phyloP scores from a whole-genome alignment of 805 yeast species.

The Saccharomycopsis oosterbeekiorum region DNA sequence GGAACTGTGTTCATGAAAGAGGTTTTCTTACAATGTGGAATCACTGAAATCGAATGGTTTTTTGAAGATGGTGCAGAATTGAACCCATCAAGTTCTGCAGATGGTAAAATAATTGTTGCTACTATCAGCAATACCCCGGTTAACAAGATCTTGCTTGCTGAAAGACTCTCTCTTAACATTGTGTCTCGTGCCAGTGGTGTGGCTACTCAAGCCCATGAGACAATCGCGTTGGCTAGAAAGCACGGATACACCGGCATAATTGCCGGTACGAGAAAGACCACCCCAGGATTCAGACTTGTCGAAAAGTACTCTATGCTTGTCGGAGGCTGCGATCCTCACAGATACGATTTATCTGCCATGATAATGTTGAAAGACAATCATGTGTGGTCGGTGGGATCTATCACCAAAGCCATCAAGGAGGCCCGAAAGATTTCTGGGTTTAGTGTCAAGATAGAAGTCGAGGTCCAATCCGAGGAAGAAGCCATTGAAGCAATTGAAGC shows the following conservation, averaged over 20 bases:
- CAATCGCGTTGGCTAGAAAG: conserved; percentile 51
- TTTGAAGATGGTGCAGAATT: conserved; percentile 57
- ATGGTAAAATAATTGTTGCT: conserved; percentile 64
- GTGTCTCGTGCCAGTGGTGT: conserved; percentile 80
- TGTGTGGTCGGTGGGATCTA: conserved; percentile 86
- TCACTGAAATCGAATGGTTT: conserved; percentile 59
- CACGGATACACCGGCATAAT: conserved; percentile 72
- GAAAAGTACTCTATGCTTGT: conserved; percentile 93
- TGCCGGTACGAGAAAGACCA: conserved; percentile 96
- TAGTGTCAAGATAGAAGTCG: conserved; percentile 85
- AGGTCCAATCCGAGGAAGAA: conserved; percentile 73
- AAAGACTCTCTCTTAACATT: conserved; percentile 76
- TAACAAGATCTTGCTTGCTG: conserved; percentile 69
- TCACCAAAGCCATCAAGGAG: conserved; percentile 65
- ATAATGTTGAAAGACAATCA: conserved; percentile 95
- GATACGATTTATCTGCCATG: conserved; percentile 88
- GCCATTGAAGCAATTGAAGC: conserved; percentile 90
- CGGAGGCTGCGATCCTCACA: conserved; percentile 89
- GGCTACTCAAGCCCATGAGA: conserved; percentile 60
- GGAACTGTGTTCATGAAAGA: conserved; percentile 89
- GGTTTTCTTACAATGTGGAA: conserved; percentile 65
- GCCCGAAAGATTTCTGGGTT: conserved; percentile 84
- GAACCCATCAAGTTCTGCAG: conserved; percentile 28
- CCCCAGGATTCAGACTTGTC: conserved; percentile 82
- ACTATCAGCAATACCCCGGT: conserved; percentile 64